Evolutionary conservation across 2,329 filamentous ascomycete species (phyloP), one percentile per base, ranked within the genome.

Genomic region (Trichoderma koningiopsis): DNA sequence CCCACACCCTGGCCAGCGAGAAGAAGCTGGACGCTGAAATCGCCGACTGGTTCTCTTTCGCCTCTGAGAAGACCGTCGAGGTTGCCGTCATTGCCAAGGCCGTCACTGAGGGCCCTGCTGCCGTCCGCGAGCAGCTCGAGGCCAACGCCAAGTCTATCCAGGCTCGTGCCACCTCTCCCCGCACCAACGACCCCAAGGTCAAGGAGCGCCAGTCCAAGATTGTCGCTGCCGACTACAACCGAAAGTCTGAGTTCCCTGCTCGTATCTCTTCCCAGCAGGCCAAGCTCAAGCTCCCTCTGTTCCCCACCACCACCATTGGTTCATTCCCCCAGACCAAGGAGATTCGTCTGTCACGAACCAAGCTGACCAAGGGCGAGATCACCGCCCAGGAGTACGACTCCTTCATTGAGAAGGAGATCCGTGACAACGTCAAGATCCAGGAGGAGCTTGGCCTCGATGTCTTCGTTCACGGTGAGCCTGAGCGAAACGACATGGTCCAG

Each of bases 401-500:
- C 83, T 99, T 99, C 88, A 99, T 99, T 77, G 93, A 98, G 89
- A 92, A 97, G 88, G 96, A 99, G 89, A 99, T 99, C 77, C 87
- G 93, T 78, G 91, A 96, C 72, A 93, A 95, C 80, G 89, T 99
- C 84, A 92, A 94, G 87, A 92, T 98, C 83, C 96, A 99, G 86
- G 94, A 98, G 79, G 96, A 98, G 86, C 94, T 99, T 78, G 94
- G 89, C 82, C 91, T 99, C 68, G 96, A 99, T 77, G 96, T 99
- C 82, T 93, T 92, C 81, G 96, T 99, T 74, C 96, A 99, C 87
- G 96, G 96, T 81, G 96, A 99, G 89, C 96, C 96, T 71, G 96
- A 99, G 90, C 94, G 96, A 83, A 99, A 99, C 86, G 96, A 99
- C 90, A 99, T 99, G 96, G 96, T 99, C 66, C 96, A 99, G 85